phyloP scores from a whole-genome alignment of 345 rosid genomes.

The Eutrema heterophyllum region DNA sequence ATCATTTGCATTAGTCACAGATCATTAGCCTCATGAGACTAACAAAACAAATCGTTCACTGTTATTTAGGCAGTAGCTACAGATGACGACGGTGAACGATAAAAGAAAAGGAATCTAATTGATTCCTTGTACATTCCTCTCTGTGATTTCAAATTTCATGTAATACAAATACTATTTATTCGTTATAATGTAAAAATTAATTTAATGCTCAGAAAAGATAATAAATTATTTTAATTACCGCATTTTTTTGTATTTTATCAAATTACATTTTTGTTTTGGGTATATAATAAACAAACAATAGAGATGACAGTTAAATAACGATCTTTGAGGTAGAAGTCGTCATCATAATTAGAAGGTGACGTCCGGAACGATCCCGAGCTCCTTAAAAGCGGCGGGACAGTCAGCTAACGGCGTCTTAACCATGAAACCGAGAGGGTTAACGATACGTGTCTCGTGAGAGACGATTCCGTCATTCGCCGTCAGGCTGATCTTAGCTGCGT shows the following conservation, averaged over 20 bases:
- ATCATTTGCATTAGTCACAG: background rate
- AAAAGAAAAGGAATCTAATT: background rate
- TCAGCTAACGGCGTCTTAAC: slow-evolving; percentile 37
- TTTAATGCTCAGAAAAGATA: background rate
- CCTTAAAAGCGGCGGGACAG: slow-evolving; percentile 46
- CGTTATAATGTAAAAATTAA: background rate
- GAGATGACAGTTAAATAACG: slow-evolving; percentile 1
- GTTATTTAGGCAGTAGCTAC: background rate
- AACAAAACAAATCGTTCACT: background rate
- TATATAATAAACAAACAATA: slow-evolving; percentile 1
- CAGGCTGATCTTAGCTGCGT: slow-evolving; percentile 42
- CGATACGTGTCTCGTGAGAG: slow-evolving; percentile 34
- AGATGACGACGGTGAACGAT: slow-evolving; percentile 14
- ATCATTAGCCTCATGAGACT: slow-evolving; percentile 1
- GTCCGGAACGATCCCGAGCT: slow-evolving; percentile 41
- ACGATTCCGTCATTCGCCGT: slow-evolving; percentile 45
- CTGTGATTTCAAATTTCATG: background rate
- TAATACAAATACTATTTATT: background rate
- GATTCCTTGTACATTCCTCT: slow-evolving; percentile 14
- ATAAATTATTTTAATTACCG: background rate
- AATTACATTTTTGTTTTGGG: background rate
- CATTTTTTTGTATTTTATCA: background rate
- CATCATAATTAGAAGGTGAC: slow-evolving; percentile 20
- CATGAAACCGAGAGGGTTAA: slow-evolving; percentile 63
- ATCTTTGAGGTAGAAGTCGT: background rate